A percentile compares a stretch with the other conserved stretches of the same genome.
Conservation (phyloP, 2,329 filamentous ascomycete species). For the Diaporthe ilicicola region DNA sequence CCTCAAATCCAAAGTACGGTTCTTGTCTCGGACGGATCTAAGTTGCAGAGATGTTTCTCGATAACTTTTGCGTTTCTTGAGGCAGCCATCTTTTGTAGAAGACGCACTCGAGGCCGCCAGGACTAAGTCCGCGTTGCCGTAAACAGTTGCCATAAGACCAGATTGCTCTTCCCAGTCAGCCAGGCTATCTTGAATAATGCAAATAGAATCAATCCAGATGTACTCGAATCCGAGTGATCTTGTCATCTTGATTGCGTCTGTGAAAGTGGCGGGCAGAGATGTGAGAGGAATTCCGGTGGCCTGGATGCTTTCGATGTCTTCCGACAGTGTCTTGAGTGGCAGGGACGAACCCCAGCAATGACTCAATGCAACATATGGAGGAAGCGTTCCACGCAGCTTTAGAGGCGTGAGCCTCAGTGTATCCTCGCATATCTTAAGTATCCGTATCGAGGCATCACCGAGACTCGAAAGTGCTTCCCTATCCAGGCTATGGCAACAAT, state of each 20-base stretch:
- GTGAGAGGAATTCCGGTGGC: background rate
- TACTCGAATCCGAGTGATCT: background rate
- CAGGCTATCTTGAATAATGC: background rate
- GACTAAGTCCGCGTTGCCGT: background rate
- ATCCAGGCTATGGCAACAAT: background rate
- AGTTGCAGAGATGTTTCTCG: background rate
- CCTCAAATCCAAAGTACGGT: background rate
- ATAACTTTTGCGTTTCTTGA: background rate
- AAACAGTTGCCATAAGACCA: background rate
- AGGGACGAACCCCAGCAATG: background rate
- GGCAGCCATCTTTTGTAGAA: background rate
- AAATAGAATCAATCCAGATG: background rate
- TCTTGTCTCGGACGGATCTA: background rate
- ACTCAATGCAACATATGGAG: background rate
- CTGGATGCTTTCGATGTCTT: background rate
- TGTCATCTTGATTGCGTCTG: background rate
- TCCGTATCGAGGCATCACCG: background rate
- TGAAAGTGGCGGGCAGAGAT: background rate
- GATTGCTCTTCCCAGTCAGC: background rate
- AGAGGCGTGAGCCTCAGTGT: background rate
- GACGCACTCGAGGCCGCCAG: background rate
- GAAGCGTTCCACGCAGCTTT: background rate
- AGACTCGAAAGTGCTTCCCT: fast-evolving
- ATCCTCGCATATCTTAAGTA: background rate
- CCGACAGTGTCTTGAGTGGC: background rate